Conservation (phyloP, 768 basidiomycete species). For the Xanthoconium stramineum region DNA sequence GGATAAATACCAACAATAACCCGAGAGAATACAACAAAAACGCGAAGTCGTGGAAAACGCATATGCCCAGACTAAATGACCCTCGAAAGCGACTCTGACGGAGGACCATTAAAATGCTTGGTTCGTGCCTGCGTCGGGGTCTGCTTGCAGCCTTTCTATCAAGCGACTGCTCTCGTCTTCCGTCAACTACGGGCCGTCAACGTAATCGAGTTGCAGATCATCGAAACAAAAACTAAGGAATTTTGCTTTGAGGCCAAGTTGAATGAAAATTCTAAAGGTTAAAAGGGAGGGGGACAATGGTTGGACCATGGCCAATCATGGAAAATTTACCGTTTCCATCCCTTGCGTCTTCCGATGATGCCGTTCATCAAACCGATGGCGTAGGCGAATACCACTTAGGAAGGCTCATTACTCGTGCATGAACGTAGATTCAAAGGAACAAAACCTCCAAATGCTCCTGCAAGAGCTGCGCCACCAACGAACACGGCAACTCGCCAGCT, state of each 20-base stretch:
- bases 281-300: background rate
- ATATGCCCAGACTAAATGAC: conserved; percentile 60
- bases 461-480: conserved; percentile 58
- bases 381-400: conserved; percentile 53
- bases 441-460: conserved; percentile 60
- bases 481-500: conserved; percentile 62
- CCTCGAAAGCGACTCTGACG: conserved; percentile 52
- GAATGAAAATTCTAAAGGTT: conserved; percentile 56
- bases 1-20: conserved; percentile 49
- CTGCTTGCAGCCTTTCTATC: conserved; percentile 45
- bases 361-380: conserved; percentile 60
- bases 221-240: conserved; percentile 39
- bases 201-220: background rate
- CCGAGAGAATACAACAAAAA: conserved; percentile 57
- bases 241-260: conserved; percentile 53
- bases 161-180: conserved; percentile 49
- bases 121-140: conserved; percentile 51
- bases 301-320: no score
- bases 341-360: conserved; percentile 52
- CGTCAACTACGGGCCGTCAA: conserved; percentile 40
- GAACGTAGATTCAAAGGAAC: background rate
- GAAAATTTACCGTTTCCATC: conserved; percentile 53
- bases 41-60: conserved; percentile 61
- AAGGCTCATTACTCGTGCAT: background rate
- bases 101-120: conserved; percentile 59